Conservation (phyloP, 1,284 basidiomycete species). For the Rhodotorula sp. region DNA sequence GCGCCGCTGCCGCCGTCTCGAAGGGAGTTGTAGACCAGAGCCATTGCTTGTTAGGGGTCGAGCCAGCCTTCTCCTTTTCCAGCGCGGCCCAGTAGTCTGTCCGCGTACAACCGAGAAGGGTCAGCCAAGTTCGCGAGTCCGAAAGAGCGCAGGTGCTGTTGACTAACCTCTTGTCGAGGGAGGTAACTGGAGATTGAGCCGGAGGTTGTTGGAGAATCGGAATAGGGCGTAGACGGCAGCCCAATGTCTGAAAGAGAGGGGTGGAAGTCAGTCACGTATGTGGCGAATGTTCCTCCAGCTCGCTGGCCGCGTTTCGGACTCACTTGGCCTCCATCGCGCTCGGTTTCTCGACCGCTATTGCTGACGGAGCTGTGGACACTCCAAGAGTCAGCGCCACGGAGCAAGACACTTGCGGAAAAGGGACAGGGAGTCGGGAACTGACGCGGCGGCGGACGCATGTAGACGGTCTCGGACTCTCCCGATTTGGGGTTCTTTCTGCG, state of each 20-base stretch:
- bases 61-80: constrained; percentile 63
- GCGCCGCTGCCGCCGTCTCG: constrained; percentile 54
- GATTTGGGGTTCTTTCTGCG: constrained; percentile 64
- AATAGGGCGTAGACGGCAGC: constrained; percentile 83
- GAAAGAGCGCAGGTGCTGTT: no score
- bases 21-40: constrained; percentile 85
- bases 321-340: constrained; percentile 65
- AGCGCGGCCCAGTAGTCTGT: constrained; percentile 76
- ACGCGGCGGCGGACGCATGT: constrained; percentile 61
- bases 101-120: no score
- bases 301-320: background rate
- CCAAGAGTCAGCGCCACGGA: background rate
- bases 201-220: constrained; percentile 75
- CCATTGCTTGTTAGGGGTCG: constrained; percentile 67
- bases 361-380: constrained; percentile 55
- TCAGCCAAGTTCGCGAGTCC: no score
- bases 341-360: constrained; percentile 47
- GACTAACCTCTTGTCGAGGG: constrained; percentile 48
- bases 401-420: background rate
- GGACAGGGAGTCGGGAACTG: background rate
- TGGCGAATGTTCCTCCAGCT: no score
- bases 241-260: constrained; percentile 60
- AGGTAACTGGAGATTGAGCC: constrained; percentile 73
- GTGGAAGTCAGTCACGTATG: background rate
- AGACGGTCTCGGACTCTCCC: constrained; percentile 65